These are phyloP conservation scores for Phalaenopsis equestris DNA, from an alignment of 106 monocot species.

Conservation along the genomic window DNA sequence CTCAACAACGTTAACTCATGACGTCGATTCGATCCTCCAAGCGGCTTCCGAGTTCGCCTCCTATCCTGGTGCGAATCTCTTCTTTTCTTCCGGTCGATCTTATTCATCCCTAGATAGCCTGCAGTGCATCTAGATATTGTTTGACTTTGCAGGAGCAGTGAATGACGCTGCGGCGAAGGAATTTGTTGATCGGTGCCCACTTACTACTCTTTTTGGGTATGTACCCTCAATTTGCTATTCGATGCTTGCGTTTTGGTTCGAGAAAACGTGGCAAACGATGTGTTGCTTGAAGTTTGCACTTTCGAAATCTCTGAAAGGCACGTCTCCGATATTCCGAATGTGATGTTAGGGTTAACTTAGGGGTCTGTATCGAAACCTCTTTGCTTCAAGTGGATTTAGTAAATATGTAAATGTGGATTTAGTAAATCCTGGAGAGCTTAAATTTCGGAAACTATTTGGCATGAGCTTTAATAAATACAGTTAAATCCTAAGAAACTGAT, in stretches of 20 bases:
- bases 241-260: background rate
- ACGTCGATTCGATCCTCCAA: conserved; percentile 37
- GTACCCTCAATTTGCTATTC: background rate
- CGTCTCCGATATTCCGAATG: background rate
- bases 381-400: too few relatives aligned
- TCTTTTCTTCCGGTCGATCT: background rate
- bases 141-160: background rate
- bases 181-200: conserved; percentile 81
- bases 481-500: too few relatives aligned
- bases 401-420: too few relatives aligned
- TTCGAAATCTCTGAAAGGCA: background rate
- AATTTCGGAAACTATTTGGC: too few relatives aligned
- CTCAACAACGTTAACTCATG: conserved; percentile 12
- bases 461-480: too few relatives aligned
- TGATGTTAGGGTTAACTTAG: background rate
- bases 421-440: too few relatives aligned
- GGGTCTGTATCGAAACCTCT: too few relatives aligned
- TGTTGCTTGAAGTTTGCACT: background rate
- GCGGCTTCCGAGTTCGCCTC: conserved; percentile 78
- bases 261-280: background rate
- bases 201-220: conserved; percentile 53
- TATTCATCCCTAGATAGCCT: background rate
- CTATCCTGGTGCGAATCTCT: conserved; percentile 45
- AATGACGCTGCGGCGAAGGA: conserved; percentile 62
- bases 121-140: background rate